Evolutionary conservation across 805 yeast species (phyloP).

Genomic region (Pichia paraexigua): DNA sequence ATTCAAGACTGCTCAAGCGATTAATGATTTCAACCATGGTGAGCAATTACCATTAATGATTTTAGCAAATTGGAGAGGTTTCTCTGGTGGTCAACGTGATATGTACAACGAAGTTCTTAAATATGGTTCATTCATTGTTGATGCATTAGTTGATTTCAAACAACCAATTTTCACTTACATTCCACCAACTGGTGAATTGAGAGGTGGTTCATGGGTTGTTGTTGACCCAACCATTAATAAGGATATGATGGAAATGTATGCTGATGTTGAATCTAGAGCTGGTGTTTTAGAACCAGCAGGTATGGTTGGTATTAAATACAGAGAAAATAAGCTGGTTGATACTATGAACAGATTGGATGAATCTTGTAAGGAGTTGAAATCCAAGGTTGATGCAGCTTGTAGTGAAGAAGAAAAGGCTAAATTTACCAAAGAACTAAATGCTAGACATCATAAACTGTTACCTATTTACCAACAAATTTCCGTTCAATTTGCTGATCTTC

Average conservation of each 20-base stretch:
- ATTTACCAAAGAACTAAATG: slow-evolving; percentile 56
- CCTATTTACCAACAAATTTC: slow-evolving; percentile 91
- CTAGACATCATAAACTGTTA: slow-evolving; percentile 69
- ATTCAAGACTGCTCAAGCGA: slow-evolving; percentile 98
- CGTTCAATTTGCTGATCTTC: slow-evolving; percentile 95
- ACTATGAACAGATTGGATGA: slow-evolving; percentile 89
- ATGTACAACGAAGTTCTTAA: slow-evolving; percentile 98
- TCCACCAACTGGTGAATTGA: slow-evolving; percentile 96
- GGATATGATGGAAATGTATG: slow-evolving; percentile 99
- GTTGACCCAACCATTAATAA: slow-evolving; percentile 96
- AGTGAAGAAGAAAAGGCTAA: slow-evolving; percentile 59
- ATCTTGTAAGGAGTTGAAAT: slow-evolving; percentile 60
- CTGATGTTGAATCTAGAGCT: slow-evolving; percentile 90
- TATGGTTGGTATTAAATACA: slow-evolving; percentile 97
- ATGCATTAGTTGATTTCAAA: slow-evolving; percentile 89
- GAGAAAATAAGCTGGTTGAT: slow-evolving; percentile 83
- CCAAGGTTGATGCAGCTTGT: slow-evolving; percentile 43
- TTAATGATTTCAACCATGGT: slow-evolving; percentile 94
- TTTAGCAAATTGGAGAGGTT: slow-evolving; percentile 99
- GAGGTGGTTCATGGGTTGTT: slow-evolving; percentile 99
- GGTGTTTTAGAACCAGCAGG: slow-evolving; percentile 99
- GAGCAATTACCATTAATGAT: slow-evolving; percentile 97
- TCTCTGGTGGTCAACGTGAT: slow-evolving; percentile 99
- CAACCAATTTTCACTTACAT: slow-evolving; percentile 96
- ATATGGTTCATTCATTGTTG: slow-evolving; percentile 95